phyloP scores from a whole-genome alignment of 495 filamentous ascomycete species.

The Endocarpon pusillum region DNA sequence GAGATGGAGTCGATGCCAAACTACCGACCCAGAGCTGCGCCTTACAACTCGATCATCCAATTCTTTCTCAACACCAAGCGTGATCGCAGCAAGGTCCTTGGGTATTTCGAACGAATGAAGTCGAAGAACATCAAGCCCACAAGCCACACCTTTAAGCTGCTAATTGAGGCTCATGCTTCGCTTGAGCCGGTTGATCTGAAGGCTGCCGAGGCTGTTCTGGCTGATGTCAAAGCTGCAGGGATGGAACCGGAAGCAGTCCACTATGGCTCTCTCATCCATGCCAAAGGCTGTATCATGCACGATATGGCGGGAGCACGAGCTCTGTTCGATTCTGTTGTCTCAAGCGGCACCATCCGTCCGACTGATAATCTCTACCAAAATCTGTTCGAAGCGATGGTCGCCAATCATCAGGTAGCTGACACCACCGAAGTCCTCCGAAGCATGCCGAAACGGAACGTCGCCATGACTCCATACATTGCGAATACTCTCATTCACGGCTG shows the following conservation, averaged over 20 bases:
- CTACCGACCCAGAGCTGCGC: constrained; percentile 92
- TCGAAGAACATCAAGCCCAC: constrained; percentile 76
- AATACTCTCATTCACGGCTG: constrained; percentile 98
- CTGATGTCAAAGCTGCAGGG: constrained; percentile 56
- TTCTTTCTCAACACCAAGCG: constrained; percentile 97
- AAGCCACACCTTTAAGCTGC: constrained; percentile 91
- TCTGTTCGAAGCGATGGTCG: constrained; percentile 88
- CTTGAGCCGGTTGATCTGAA: constrained; percentile 83
- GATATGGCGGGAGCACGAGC: constrained; percentile 68
- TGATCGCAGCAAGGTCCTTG: constrained; percentile 82
- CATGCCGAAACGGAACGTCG: constrained; percentile 55
- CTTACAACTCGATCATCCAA: constrained; percentile 98
- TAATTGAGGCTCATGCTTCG: constrained; percentile 89
- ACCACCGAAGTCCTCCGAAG: constrained; percentile 54
- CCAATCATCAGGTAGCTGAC: constrained; percentile 68
- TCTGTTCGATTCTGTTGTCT: constrained; percentile 65
- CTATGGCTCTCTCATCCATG: constrained; percentile 88
- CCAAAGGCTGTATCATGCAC: constrained; percentile 84
- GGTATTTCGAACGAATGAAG: constrained; percentile 90
- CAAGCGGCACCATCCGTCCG: constrained; percentile 41
- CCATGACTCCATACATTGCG: constrained; percentile 92
- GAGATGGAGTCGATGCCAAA: constrained; percentile 99
- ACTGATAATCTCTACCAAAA: constrained; percentile 89
- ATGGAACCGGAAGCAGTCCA: constrained; percentile 77
- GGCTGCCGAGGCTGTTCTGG: constrained; percentile 72